These are phyloP conservation scores for Ophiocordyceps sinensis DNA, from an alignment of 2,329 filamentous ascomycete genomes.

Conservation along the genomic window DNA sequence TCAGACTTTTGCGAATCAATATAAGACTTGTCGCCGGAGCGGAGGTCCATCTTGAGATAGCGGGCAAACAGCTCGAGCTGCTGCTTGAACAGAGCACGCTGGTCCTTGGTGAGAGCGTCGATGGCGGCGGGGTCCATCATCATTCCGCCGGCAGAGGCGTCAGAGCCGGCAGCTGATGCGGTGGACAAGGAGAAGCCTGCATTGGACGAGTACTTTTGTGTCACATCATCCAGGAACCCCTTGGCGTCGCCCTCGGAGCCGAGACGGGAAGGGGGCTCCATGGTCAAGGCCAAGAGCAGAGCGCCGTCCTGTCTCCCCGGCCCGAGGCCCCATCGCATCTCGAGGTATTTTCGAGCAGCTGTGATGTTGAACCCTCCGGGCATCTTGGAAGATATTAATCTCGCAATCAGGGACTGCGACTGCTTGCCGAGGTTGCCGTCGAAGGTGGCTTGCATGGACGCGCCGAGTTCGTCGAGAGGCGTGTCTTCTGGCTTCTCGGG, in stretches of 20 bases:
- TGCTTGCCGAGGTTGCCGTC: conserved; percentile 97
- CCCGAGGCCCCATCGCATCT: conserved; percentile 82
- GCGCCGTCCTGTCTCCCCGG: conserved; percentile 83
- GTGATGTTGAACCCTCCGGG: conserved; percentile 99
- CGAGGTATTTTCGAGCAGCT: conserved; percentile 83
- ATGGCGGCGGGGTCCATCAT: conserved; percentile 99
- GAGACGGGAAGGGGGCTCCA: conserved; percentile 79
- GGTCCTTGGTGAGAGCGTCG: conserved; percentile 93
- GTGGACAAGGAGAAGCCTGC: conserved; percentile 75
- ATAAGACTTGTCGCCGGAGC: conserved; percentile 89
- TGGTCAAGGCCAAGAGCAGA: conserved; percentile 75
- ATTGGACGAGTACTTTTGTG: conserved; percentile 77
- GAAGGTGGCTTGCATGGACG: conserved; percentile 95
- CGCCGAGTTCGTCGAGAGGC: conserved; percentile 87
- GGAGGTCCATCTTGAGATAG: conserved; percentile 94
- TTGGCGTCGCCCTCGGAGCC: conserved; percentile 87
- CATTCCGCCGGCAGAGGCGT: conserved; percentile 67
- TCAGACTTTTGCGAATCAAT: conserved; percentile 74
- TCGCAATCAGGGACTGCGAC: conserved; percentile 80
- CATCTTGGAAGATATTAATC: conserved; percentile 98
- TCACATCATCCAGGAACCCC: conserved; percentile 73
- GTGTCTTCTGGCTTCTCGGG: conserved; percentile 98
- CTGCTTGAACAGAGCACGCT: conserved; percentile 92
- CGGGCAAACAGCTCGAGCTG: conserved; percentile 89
- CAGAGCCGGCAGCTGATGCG: conserved; percentile 57